Conservation (phyloP, 2,329 filamentous ascomycete species). For the Fusarium poae region DNA sequence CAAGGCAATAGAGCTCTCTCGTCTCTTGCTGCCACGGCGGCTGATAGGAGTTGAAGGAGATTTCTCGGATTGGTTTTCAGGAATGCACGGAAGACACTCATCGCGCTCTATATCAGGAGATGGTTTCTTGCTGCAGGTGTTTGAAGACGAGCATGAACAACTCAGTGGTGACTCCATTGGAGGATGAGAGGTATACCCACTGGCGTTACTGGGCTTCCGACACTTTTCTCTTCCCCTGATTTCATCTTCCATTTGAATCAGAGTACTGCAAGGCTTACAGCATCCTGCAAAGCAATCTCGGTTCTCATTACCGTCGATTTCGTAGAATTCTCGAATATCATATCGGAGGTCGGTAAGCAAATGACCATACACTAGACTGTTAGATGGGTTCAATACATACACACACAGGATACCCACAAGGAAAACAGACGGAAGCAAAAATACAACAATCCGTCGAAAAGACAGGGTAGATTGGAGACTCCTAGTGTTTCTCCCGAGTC, state of each 20-base stretch:
- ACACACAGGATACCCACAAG: conserved; percentile 42
- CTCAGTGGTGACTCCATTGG: conserved; percentile 49
- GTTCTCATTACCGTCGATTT: conserved; percentile 47
- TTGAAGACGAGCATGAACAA: not conserved
- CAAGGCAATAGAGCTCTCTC: conserved; percentile 33
- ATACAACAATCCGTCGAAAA: conserved; percentile 9
- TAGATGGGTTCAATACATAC: not conserved
- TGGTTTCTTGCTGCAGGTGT: not conserved
- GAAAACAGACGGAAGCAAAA: conserved; percentile 43
- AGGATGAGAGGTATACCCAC: conserved; percentile 38
- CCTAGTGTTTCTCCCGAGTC: conserved; percentile 1
- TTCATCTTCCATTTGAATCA: conserved; percentile 52
- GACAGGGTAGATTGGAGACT: not conserved
- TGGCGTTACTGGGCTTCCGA: conserved; percentile 9
- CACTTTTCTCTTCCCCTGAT: conserved; percentile 50
- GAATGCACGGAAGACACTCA: conserved; percentile 33
- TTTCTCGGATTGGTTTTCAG: conserved; percentile 32
- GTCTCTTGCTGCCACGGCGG: conserved; percentile 16
- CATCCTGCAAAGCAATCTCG: conserved; percentile 48
- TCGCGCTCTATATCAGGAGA: conserved; percentile 8
- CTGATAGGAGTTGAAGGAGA: conserved; percentile 6
- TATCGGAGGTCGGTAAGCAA: conserved; percentile 50
- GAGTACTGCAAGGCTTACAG: conserved; percentile 48
- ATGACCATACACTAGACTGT: conserved; percentile 50
- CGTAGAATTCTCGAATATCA: conserved; percentile 52